A percentile compares a stretch with the other conserved stretches of the same genome.
phyloP scores from a whole-genome alignment of 257 asterid genomes.

The Fraxinus pennsylvanica region DNA sequence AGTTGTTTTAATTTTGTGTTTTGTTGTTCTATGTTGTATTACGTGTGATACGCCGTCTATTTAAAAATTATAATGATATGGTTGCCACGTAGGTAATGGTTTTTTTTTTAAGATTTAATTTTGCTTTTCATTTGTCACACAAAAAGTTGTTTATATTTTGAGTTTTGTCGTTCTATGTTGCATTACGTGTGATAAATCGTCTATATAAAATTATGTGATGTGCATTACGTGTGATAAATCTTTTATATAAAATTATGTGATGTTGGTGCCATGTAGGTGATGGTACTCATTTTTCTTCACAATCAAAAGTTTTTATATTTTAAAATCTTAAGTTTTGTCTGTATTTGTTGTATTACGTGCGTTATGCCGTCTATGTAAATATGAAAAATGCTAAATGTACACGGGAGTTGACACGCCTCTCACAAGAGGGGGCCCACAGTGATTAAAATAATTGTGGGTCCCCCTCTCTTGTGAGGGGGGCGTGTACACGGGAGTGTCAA shows the following conservation, averaged over 20 bases:
- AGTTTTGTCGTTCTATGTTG: background rate
- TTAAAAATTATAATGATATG: background rate
- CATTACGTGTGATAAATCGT: background rate
- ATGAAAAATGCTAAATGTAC: background rate
- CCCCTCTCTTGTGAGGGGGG: too few species aligned
- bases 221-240: background rate
- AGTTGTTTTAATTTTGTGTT: background rate
- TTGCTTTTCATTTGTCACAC: background rate
- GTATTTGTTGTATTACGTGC: background rate
- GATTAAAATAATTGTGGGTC: too few species aligned
- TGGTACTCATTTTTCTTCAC: background rate
- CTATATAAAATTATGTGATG: background rate
- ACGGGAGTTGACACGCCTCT: too few species aligned
- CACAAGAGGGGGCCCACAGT: too few species aligned
- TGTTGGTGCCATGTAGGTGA: background rate
- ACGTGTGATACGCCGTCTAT: background rate
- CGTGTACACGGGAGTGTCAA: too few species aligned
- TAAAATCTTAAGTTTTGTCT: background rate
- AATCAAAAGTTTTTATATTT: background rate
- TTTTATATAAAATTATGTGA: background rate
- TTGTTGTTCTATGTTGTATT: background rate
- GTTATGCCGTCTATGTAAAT: background rate
- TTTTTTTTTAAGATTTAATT: background rate
- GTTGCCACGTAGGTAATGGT: background rate
- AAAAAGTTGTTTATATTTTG: background rate